Conservation (phyloP, 1,284 basidiomycete species). For the Exsudoporus floridanus region DNA sequence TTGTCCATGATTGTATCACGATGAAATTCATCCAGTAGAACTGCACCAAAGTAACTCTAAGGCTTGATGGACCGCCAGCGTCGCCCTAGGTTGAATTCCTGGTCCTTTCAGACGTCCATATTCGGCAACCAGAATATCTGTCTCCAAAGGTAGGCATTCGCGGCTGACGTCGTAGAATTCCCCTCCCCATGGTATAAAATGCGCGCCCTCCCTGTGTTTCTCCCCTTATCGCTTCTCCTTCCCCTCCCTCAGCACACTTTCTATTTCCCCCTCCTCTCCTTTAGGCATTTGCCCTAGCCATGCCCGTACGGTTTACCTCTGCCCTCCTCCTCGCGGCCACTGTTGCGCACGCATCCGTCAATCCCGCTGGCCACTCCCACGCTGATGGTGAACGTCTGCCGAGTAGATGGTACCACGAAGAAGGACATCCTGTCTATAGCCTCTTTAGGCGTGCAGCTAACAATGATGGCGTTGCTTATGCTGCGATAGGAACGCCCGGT, state of each 20-base stretch:
- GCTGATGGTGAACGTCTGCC: conserved; percentile 37
- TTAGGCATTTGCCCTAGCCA: conserved; percentile 20
- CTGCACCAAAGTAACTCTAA: background rate
- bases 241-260: conserved; percentile 12
- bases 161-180: conserved; percentile 27
- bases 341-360: conserved; percentile 32
- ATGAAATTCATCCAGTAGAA: conserved; percentile 14
- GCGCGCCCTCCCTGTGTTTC: background rate
- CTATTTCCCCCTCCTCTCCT: conserved; percentile 27
- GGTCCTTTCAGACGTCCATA: too few species aligned
- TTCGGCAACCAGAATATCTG: conserved; percentile 16
- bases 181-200: conserved; percentile 32
- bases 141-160: conserved; percentile 20
- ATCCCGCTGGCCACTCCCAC: conserved; percentile 31
- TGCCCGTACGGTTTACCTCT: conserved; percentile 35
- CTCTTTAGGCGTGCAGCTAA: conserved; percentile 54
- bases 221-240: conserved; percentile 8
- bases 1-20: conserved; percentile 21
- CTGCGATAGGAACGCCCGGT: conserved; percentile 61
- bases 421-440: conserved; percentile 54
- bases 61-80: background rate
- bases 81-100: too few species aligned
- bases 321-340: conserved; percentile 39
- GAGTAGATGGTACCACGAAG: conserved; percentile 54
- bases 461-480: conserved; percentile 47